Evolutionary conservation across 805 yeast species (phyloP), one percentile per base, ranked within the genome.

Genomic region (Starmerella asiatica): DNA sequence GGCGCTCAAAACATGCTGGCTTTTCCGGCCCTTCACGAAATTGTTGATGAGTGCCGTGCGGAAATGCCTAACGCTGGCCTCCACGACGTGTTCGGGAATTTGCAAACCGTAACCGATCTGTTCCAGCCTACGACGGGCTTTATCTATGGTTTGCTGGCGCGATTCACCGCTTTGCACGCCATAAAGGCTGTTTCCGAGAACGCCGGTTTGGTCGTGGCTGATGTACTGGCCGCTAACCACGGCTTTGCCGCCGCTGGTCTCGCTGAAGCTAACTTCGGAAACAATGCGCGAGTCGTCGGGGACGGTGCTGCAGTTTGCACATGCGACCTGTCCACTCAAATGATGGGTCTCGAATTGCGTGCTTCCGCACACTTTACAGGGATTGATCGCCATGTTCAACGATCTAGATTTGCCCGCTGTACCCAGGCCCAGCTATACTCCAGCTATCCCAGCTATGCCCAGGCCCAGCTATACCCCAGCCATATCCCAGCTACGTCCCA

Each of bases 1-100:
- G 0, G 97, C 85, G 0, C 95, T 93, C 40, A 86, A 76, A 3
- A 91, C 97, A 56, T 88, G 86, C 56, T 86, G 96, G 2, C 96
- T 84, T 46, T 91, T 65, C 52, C 99, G 70, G n/a, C 99, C 99
- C 58, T 88, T 94, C 19, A 91, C 97, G 57, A 91, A 91, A 56
- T 85, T 86, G 48, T 79, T 71, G 2, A 84, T 71, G 21, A 93
- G 65, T 0, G 97, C 97, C 40, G 85, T 64, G 49, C 76, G 76
- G 60, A 83, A 93, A 88, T 94, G 84, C 43, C 80, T 82, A 50
- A 74, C 71, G 0, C 95, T 96, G 11, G 88, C 76, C 43, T 82
- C 94, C 2, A 85, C 71, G 11, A 88, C 76, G 56, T 75, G 79
- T 34, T 83, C 94, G 2, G 94, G 84, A 42, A 93, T 84, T 26